Percentiles rank a stretch among this genome's conserved stretches.
phyloP scores from a whole-genome alignment of 345 rosid genomes.

The Sisymbrium altissimum region DNA sequence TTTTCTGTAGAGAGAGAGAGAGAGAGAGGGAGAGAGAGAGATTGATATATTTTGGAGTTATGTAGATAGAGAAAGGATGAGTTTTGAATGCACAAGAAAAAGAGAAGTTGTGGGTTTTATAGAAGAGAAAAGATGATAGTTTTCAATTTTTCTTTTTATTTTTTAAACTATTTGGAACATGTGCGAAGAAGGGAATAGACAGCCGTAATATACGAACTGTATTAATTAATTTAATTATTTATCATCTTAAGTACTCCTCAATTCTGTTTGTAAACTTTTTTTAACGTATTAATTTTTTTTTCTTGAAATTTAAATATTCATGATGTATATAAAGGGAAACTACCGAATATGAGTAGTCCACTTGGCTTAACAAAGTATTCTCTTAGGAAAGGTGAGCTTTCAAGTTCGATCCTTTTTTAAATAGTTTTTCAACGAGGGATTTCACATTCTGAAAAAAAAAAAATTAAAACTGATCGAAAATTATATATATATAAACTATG shows the following conservation, averaged over 20 bases:
- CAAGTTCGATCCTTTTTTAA: not conserved
- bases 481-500: no score
- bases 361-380: conserved; percentile 16
- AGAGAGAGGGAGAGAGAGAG: not conserved
- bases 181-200: conserved; percentile 32
- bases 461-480: not conserved
- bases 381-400: not conserved
- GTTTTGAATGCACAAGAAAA: conserved; percentile 32
- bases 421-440: not conserved
- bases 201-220: conserved; percentile 36
- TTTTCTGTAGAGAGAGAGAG: conserved; percentile 15
- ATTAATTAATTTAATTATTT: conserved; percentile 10
- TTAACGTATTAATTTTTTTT: not conserved
- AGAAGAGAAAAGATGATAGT: conserved; percentile 41
- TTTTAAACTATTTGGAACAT: conserved; percentile 24
- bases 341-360: conserved; percentile 15
- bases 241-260: not conserved
- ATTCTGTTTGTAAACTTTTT: not conserved
- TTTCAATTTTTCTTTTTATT: conserved; percentile 31
- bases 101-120: conserved; percentile 41
- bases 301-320: not conserved
- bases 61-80: conserved; percentile 29
- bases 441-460: not conserved
- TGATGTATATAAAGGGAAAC: not conserved
- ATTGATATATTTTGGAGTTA: conserved; percentile 13